A percentile compares a stretch with the other conserved stretches of the same genome.
These are phyloP conservation scores for Geotrichum restrictum DNA, from an alignment of 1,139 yeast genomes.

Conservation along the genomic window DNA sequence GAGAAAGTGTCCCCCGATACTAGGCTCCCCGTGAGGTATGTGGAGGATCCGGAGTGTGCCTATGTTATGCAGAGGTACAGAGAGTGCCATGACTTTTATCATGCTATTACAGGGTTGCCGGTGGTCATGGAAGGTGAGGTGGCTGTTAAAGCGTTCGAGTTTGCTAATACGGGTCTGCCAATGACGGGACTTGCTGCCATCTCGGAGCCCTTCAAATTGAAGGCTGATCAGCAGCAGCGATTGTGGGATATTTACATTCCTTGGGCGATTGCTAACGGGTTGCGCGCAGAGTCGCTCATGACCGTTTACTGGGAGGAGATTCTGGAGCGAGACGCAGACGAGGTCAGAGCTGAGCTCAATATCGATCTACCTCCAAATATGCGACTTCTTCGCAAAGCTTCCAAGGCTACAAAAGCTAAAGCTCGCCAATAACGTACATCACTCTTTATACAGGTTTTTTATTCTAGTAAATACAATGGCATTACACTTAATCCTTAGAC, in stretches of 20 bases:
- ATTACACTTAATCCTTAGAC: conserved; percentile 6
- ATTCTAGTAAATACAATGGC: no score
- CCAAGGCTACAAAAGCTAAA: not conserved
- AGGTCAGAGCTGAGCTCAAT: conserved; percentile 64
- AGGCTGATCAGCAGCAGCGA: conserved; percentile 49
- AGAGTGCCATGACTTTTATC: conserved; percentile 96
- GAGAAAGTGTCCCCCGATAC: conserved; percentile 96
- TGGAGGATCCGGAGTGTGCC: conserved; percentile 87
- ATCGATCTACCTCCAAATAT: conserved; percentile 77
- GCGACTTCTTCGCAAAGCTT: conserved; percentile 53
- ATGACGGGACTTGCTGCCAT: conserved; percentile 93
- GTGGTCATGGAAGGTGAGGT: conserved; percentile 93
- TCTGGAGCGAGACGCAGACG: conserved; percentile 66
- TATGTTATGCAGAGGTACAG: conserved; percentile 88
- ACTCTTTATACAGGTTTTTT: no score
- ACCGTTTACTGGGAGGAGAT: conserved; percentile 92
- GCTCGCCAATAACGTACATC: no score
- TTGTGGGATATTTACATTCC: conserved; percentile 66
- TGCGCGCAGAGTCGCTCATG: conserved; percentile 68
- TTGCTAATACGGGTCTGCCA: conserved; percentile 87
- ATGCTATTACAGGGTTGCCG: conserved; percentile 85
- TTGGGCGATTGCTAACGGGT: conserved; percentile 80
- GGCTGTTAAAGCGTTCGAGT: conserved; percentile 88
- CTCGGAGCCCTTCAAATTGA: conserved; percentile 76
- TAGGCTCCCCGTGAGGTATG: conserved; percentile 77